Conservation (phyloP, 1,139 yeast species). For the Pichia sp. region DNA sequence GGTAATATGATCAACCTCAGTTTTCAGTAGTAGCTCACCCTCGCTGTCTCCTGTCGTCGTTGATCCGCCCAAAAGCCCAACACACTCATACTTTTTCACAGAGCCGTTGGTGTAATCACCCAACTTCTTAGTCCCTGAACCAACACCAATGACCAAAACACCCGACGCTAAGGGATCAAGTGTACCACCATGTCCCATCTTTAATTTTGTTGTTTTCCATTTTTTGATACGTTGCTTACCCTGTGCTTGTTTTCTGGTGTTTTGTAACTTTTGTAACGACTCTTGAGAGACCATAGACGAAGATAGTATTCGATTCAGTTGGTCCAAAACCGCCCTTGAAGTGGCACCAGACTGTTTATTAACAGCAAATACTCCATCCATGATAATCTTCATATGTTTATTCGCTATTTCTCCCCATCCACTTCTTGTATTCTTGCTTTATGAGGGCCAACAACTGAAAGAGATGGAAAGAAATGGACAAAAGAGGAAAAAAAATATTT, state of each 20-base stretch:
- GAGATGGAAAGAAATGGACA: neutral
- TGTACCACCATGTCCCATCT: slow-evolving; percentile 98
- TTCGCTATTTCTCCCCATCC: too few relatives aligned
- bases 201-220: slow-evolving; percentile 47
- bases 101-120: slow-evolving; percentile 69
- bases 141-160: slow-evolving; percentile 85
- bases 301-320: slow-evolving; percentile 60
- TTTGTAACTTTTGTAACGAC: slow-evolving; percentile 48
- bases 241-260: slow-evolving; percentile 44
- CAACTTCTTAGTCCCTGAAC: slow-evolving; percentile 79
- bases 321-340: slow-evolving; percentile 67
- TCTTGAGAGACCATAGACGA: slow-evolving; percentile 54
- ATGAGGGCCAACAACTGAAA: neutral
- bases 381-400: slow-evolving; percentile 23
- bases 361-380: slow-evolving; percentile 93
- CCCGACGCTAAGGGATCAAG: slow-evolving; percentile 95
- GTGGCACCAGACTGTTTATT: slow-evolving; percentile 86
- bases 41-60: slow-evolving; percentile 95
- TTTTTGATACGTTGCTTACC: slow-evolving; percentile 24
- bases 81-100: slow-evolving; percentile 73
- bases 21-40: slow-evolving; percentile 68
- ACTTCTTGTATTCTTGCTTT: too few relatives aligned
- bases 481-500: neutral
- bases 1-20: slow-evolving; percentile 55
- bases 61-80: slow-evolving; percentile 80